Evolutionary conservation across 2,329 filamentous ascomycete genomes (phyloP).

Genomic region (Colletotrichum melonis): DNA sequence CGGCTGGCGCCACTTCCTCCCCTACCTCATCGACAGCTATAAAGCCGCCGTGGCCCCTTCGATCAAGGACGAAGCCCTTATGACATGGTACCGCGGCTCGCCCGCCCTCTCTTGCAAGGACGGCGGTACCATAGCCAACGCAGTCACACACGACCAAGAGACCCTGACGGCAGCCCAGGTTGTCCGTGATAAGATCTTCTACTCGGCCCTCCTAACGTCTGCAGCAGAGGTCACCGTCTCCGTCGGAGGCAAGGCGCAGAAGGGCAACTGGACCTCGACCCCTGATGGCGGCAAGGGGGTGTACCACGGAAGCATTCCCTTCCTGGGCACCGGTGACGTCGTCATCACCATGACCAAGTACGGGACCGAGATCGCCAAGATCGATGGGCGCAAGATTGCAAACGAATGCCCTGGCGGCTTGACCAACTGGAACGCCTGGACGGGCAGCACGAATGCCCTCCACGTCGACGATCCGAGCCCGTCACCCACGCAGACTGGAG

Average conservation of each 20-base stretch:
- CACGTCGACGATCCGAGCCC: constrained; percentile 30
- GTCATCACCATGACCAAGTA: constrained; percentile 47
- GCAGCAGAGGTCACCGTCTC: constrained; percentile 40
- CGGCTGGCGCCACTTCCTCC: constrained; percentile 59
- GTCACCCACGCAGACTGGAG: constrained; percentile 22
- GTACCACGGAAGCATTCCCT: constrained; percentile 44
- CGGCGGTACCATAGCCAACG: constrained; percentile 46
- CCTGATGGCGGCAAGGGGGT: constrained; percentile 39
- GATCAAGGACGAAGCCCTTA: constrained; percentile 42
- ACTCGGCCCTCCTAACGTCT: constrained; percentile 40
- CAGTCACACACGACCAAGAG: constrained; percentile 40
- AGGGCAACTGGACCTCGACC: constrained; percentile 33
- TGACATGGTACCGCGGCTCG: constrained; percentile 48
- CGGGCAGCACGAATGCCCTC: constrained; percentile 21
- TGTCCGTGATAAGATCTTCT: constrained; percentile 40
- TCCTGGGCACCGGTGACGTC: constrained; percentile 43
- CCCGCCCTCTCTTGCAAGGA: constrained; percentile 40
- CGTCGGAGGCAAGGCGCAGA: constrained; percentile 39
- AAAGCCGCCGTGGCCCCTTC: constrained; percentile 52
- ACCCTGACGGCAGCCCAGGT: constrained; percentile 36
- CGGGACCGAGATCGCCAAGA: constrained; percentile 26
- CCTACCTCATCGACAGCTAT: constrained; percentile 61
- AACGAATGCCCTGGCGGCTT: constrained; percentile 18
- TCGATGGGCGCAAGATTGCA: constrained; percentile 24
- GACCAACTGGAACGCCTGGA: constrained; percentile 38